Conservation (phyloP, 2,329 filamentous ascomycete species). For the Bipolaris oryzae region DNA sequence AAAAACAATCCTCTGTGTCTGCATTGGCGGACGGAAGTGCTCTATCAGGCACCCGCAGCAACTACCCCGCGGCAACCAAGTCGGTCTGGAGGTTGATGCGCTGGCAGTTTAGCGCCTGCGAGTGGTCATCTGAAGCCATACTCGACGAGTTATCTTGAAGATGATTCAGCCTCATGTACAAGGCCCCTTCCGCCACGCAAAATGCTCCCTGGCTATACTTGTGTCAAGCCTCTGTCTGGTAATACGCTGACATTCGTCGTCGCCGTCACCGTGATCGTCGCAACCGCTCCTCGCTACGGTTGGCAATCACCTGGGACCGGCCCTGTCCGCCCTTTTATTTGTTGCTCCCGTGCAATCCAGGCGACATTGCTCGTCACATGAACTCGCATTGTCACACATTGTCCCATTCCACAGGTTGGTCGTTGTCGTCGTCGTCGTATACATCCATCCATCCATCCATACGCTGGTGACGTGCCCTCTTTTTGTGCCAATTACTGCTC, state of each 20-base stretch:
- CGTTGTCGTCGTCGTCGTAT: too few relatives aligned
- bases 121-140: conserved; percentile 44
- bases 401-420: conserved; percentile 10
- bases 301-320: conserved; percentile 31
- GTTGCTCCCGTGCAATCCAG: conserved; percentile 26
- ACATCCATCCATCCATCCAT: conserved; percentile 4
- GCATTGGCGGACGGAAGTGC: conserved; percentile 28
- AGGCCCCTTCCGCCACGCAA: conserved; percentile 42
- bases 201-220: conserved; percentile 48
- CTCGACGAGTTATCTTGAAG: conserved; percentile 34
- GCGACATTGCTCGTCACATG: conserved; percentile 27
- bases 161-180: conserved; percentile 45
- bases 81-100: conserved; percentile 47
- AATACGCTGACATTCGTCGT: conserved; percentile 35
- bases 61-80: conserved; percentile 39
- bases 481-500: conserved; percentile 17
- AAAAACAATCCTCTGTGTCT: conserved; percentile 32
- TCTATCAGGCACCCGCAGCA: conserved; percentile 45
- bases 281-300: conserved; percentile 14
- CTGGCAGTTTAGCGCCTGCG: conserved; percentile 47
- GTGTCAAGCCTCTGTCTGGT: conserved; percentile 48
- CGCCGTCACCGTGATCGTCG: conserved; percentile 39
- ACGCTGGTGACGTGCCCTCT: conserved; percentile 23
- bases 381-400: conserved; percentile 16
- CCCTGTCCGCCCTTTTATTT: conserved; percentile 34